Conservation (phyloP, 495 filamentous ascomycete genomes). For the Annulohypoxylon maeteangense region DNA sequence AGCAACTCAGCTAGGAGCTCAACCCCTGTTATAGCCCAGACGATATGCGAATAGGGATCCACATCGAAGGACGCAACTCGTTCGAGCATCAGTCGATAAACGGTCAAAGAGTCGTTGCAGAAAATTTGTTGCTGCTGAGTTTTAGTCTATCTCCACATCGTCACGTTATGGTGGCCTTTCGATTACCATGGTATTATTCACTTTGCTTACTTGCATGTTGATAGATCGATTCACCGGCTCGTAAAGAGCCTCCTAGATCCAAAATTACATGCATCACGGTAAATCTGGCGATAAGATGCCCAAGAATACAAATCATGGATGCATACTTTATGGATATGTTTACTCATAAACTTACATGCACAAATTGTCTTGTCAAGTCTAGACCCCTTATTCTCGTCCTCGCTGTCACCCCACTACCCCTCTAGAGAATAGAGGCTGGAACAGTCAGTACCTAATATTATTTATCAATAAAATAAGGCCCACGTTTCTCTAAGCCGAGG, state of each 20-base stretch:
- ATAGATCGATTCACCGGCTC: slow-evolving; percentile 21
- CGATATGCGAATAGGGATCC: slow-evolving; percentile 12
- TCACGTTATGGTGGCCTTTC: slow-evolving; percentile 29
- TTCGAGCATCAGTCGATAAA: slow-evolving; percentile 44
- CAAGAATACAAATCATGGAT: slow-evolving; percentile 13
- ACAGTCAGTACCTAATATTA: too few species aligned
- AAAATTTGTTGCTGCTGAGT: slow-evolving; percentile 9
- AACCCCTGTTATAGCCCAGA: slow-evolving; percentile 34
- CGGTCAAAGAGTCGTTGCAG: slow-evolving; percentile 15
- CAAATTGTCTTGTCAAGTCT: slow-evolving; percentile 9
- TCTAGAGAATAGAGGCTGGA: not conserved
- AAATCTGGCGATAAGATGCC: slow-evolving; percentile 26
- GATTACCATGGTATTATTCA: not conserved
- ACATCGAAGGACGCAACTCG: slow-evolving; percentile 16
- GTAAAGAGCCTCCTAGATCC: slow-evolving; percentile 12
- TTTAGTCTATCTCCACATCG: slow-evolving; percentile 14
- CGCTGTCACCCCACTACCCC: slow-evolving; percentile 10
- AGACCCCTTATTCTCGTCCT: slow-evolving; percentile 13
- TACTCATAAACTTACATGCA: not conserved
- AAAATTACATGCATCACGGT: slow-evolving; percentile 18
- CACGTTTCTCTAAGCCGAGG: slow-evolving; percentile 4
- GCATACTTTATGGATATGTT: slow-evolving; percentile 1
- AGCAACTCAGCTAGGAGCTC: slow-evolving; percentile 21
- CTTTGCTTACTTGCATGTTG: slow-evolving; percentile 21
- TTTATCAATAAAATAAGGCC: slow-evolving; percentile 21